Percentiles rank a stretch among this genome's conserved stretches.
These are phyloP conservation scores for Oxytropis ochrocephala DNA, from an alignment of 306 rosid genomes.

Conservation along the genomic window DNA sequence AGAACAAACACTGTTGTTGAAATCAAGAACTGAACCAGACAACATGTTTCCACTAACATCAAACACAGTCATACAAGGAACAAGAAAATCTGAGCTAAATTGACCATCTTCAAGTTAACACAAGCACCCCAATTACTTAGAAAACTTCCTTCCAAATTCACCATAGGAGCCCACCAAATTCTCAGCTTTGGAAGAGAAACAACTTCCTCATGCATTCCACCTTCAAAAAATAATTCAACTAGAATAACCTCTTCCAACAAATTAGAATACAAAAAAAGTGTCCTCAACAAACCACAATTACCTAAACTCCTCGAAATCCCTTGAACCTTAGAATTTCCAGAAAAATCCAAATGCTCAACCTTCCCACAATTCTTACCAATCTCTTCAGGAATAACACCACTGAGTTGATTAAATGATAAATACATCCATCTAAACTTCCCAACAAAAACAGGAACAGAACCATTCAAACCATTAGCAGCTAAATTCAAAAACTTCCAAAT, in stretches of 20 bases:
- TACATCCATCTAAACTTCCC: constrained; percentile 55
- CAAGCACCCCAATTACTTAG: constrained; percentile 59
- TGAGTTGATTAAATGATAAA: constrained; percentile 46
- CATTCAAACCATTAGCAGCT: constrained; percentile 61
- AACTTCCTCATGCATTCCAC: constrained; percentile 47
- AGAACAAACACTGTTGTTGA: constrained; percentile 24
- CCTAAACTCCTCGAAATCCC: constrained; percentile 64
- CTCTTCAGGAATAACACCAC: constrained; percentile 51
- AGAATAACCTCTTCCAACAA: constrained; percentile 64
- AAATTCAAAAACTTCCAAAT: constrained; percentile 66
- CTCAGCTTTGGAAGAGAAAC: constrained; percentile 58
- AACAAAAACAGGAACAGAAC: constrained; percentile 55
- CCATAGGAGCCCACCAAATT: constrained; percentile 76
- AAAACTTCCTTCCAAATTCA: constrained; percentile 50
- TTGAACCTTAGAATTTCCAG: constrained; percentile 48
- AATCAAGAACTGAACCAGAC: constrained; percentile 53
- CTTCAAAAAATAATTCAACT: constrained; percentile 67
- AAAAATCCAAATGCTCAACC: constrained; percentile 80
- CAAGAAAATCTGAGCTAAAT: constrained; percentile 59
- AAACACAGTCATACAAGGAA: constrained; percentile 68
- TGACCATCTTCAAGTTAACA: constrained; percentile 60
- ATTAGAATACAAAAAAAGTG: constrained; percentile 61
- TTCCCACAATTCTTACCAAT: constrained; percentile 58
- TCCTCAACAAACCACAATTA: constrained; percentile 50
- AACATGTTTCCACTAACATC: constrained; percentile 65